Evolutionary conservation across 225 moss, liverwort and hornwort genomes (phyloP), one percentile per base, ranked within the genome.

Genomic region (Lunularia cruciata): DNA sequence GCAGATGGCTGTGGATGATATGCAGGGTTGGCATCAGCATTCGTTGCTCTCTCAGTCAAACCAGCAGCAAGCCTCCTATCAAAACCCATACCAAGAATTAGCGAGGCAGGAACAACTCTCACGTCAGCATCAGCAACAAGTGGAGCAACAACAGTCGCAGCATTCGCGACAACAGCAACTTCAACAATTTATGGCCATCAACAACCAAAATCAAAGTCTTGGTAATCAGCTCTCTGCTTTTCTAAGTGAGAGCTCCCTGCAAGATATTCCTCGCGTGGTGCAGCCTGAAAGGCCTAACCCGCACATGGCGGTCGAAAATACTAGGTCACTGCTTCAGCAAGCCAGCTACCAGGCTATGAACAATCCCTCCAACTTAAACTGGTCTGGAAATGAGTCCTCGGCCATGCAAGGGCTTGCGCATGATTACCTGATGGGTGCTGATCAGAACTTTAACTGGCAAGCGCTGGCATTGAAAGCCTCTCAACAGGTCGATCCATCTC

Each of bases 391-490:
- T 76, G 84, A 89, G 34, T 64, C 81, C 36, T 68, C 82, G 49
- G 65, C 76, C 69, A 85, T 83, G 74, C 89, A 91, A 60, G 95
- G 95, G 63, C 86, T 89, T 52, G 86, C 86, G 0, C 91, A 91
- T 73, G 92, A 86, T 69, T 95, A 95, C 62, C 89, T 95, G 42
- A 82, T 95, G 77, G 91, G 85, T 22, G 85, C 91, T 67, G 95
- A 95, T 75, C 88, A 90, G n/a, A 90, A 85, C 70, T 95, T 95
- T 71, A 95, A 89, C 70, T 95, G 95, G 95, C 95, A 92, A 77
- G 88, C 89, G 37, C 74, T 95, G 76, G 95, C 95, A 63, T 78
- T 92, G 68, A 95, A 92, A 78, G 95, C 95, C 61, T 87, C 94
- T 45, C 86, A 69, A 5, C 83, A 75, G 56, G 60, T 85, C 47